Evolutionary conservation across 192 early-diverging fungal species (phyloP).

Genomic region (Coemansia sp.): DNA sequence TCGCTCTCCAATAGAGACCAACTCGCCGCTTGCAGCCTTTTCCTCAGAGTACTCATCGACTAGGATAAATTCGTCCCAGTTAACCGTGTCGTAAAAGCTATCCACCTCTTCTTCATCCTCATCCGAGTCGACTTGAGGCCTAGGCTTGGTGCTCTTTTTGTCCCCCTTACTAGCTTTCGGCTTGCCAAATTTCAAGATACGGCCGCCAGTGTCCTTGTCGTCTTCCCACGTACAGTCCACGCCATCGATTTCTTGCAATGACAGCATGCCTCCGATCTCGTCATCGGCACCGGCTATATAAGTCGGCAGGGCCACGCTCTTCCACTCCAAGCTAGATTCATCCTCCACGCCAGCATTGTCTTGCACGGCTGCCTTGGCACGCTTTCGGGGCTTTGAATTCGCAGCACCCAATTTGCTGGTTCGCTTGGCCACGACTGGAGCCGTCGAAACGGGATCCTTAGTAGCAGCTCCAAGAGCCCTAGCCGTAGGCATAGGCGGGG

Average conservation of each 20-base stretch:
- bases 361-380: constrained; percentile 9
- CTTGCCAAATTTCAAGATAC: constrained; percentile 65
- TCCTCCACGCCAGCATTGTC: background rate
- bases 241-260: constrained; percentile 83
- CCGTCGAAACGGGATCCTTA: background rate
- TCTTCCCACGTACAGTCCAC: constrained; percentile 76
- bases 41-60: constrained; percentile 83
- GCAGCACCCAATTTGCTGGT: background rate
- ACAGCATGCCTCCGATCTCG: constrained; percentile 77
- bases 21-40: constrained; percentile 38
- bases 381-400: constrained; percentile 4
- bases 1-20: constrained; percentile 34
- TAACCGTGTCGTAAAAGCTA: constrained; percentile 13
- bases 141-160: constrained; percentile 16
- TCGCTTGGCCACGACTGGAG: background rate
- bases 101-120: constrained; percentile 13
- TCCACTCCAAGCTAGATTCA: constrained; percentile 62
- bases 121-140: background rate
- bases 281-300: constrained; percentile 57
- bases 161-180: constrained; percentile 5
- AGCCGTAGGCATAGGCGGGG: constrained; percentile 42
- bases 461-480: background rate
- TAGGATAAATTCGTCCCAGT: constrained; percentile 60
- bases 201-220: constrained; percentile 57
- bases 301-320: constrained; percentile 50